Base-by-base conservation (phyloP, 1,139 yeast species). In the Pichia sp. region DNA sequence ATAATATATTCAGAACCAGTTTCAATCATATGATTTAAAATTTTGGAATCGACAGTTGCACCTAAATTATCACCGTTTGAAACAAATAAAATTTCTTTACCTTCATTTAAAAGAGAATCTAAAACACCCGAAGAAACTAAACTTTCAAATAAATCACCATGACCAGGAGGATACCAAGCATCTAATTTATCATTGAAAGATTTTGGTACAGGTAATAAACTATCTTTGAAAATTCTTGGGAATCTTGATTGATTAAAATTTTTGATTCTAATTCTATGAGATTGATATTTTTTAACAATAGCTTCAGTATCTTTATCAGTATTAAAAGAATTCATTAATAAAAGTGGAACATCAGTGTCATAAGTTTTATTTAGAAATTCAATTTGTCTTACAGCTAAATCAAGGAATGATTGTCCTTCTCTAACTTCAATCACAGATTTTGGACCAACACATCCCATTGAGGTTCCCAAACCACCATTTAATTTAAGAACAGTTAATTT, bases 401-500 rank as follows among this genome's bases (percentile, higher is more conserved):
- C 99, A 70, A 93, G 80, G 71, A 93, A 93, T 42, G 97, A 87
- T 79, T 93, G 95, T 58, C 99, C 99, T 63, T 93, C 99, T 70
- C 99, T 85, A 50, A 93, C 99, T 74, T 93, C 99, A 69, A 93
- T 95, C 60, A 93, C 96, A 27, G 96, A 87, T 72, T 93, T 93
- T 58, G 99, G 99, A 54, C 99, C 99, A 58, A 93, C 98, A 75
- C 99, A 95, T 53, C 99, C 99, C 99, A 93, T 93, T 18, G 99
- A 91, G 41, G 99, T 93, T 68, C 99, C 99, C 62, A 93, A 79
- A 49, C 99, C 99, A 76, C 99, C 99, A 70, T 93, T 93, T 69
- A 93, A 81, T 74, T 93, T 93, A 71, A 93, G 79, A 46, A 93
- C 99, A 5, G 98, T 98, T 68, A 93, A 79, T 71, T 91, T 91